These are phyloP conservation scores for Penicillium sp. DNA, from an alignment of 2,329 filamentous ascomycete species.

Conservation along the genomic window DNA sequence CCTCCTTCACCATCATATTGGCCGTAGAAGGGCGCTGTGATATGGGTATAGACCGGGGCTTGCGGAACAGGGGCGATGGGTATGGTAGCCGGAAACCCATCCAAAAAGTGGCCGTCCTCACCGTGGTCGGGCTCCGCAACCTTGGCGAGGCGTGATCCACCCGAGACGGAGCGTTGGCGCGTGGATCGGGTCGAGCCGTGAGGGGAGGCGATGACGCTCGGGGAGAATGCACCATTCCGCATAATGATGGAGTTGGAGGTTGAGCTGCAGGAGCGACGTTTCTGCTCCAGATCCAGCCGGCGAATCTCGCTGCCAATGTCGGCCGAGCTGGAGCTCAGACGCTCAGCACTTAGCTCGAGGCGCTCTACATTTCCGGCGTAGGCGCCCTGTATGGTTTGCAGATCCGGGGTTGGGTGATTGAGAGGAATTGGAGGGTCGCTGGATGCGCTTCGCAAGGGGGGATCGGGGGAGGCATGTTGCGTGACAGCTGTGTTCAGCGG, in stretches of 20 bases:
- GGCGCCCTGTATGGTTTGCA: constrained; percentile 51
- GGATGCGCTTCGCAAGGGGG: constrained; percentile 39
- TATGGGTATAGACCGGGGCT: constrained; percentile 13
- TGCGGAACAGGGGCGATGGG: constrained; percentile 13
- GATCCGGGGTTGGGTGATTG: constrained; percentile 49
- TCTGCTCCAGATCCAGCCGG: constrained; percentile 47
- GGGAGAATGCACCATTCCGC: constrained; percentile 43
- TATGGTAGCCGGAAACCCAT: constrained; percentile 11
- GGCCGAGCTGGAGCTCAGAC: constrained; percentile 45
- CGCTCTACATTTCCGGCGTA: constrained; percentile 51
- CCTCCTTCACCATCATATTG: constrained; percentile 16
- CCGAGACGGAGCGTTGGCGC: constrained; percentile 38
- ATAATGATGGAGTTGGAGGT: constrained; percentile 44
- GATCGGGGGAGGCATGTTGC: constrained; percentile 30
- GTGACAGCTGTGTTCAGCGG: constrained; percentile 28
- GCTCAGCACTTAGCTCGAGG: constrained; percentile 49
- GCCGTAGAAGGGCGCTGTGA: constrained; percentile 14
- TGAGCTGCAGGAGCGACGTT: constrained; percentile 43
- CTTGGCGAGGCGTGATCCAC: constrained; percentile 37
- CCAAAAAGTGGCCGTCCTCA: constrained; percentile 23
- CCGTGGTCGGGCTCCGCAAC: constrained; percentile 43
- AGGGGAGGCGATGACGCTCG: constrained; percentile 39
- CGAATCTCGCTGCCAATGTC: constrained; percentile 48
- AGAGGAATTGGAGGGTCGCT: constrained; percentile 44
- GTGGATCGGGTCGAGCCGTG: constrained; percentile 44